These are phyloP conservation scores for Fistulifera solaris DNA, from an alignment of 108 stramenopile genomes.

Conservation along the genomic window DNA sequence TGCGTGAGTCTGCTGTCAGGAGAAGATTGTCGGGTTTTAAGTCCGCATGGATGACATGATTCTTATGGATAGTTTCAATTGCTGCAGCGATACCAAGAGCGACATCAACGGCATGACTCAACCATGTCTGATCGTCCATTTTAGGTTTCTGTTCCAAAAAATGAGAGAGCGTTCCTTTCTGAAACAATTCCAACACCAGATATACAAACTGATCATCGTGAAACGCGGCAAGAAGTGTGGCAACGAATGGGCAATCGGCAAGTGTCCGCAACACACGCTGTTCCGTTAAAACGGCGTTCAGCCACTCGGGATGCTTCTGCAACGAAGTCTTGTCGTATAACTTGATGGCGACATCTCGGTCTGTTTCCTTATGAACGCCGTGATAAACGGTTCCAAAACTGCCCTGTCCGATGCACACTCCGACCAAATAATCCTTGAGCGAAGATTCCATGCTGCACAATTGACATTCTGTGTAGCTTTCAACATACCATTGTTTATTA, in stretches of 20 bases:
- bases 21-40: slow-evolving; percentile 46
- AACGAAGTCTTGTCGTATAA: slow-evolving; percentile 17
- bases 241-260: slow-evolving; percentile 5
- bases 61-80: slow-evolving; percentile 30
- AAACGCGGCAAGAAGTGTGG: slow-evolving; percentile 23
- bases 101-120: slow-evolving; percentile 8
- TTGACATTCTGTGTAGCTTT: too few species aligned
- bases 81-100: slow-evolving; percentile 16
- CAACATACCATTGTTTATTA: too few species aligned
- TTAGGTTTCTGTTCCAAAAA: slow-evolving; percentile 3
- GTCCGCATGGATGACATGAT: slow-evolving; percentile 40
- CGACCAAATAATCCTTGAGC: slow-evolving; percentile 16
- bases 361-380: slow-evolving; percentile 26
- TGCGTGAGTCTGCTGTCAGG: slow-evolving; percentile 21
- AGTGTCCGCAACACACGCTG: slow-evolving; percentile 9
- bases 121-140: background rate
- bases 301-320: slow-evolving; percentile 9
- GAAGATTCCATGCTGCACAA: slow-evolving; percentile 10
- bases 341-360: slow-evolving; percentile 22
- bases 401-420: slow-evolving; percentile 45
- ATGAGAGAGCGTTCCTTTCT: slow-evolving; percentile 9
- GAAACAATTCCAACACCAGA: slow-evolving; percentile 20
- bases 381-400: slow-evolving; percentile 43
- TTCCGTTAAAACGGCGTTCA: slow-evolving; percentile 9
- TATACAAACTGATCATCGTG: slow-evolving; percentile 26